These are phyloP conservation scores for Skeletonema menzelii DNA, from an alignment of 108 stramenopile species.

Conservation along the genomic window DNA sequence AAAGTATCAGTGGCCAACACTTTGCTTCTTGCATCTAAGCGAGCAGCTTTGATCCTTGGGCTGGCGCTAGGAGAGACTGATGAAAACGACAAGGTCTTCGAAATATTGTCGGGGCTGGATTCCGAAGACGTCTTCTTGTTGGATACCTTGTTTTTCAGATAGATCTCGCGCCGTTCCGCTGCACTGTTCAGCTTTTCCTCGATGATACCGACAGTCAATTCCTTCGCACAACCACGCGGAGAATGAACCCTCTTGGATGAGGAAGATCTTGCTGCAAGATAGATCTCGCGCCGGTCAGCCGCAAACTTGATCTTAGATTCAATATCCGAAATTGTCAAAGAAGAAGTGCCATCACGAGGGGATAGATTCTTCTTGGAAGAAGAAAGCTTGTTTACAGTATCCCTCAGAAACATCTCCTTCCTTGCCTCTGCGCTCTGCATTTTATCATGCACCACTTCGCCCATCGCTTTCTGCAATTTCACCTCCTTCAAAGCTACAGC, in stretches of 20 bases:
- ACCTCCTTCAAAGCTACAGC: background rate
- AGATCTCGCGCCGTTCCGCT: constrained; percentile 17
- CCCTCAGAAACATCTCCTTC: constrained; percentile 14
- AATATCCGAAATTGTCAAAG: background rate
- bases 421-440: constrained; percentile 10
- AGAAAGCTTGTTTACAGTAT: constrained; percentile 5
- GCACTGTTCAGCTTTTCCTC: constrained; percentile 9
- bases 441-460: constrained; percentile 6
- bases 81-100: constrained; percentile 18
- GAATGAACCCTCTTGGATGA: background rate
- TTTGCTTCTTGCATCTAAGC: background rate
- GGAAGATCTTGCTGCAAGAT: background rate
- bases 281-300: background rate
- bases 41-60: constrained; percentile 17
- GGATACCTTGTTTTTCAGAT: constrained; percentile 8
- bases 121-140: constrained; percentile 10
- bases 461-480: background rate
- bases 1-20: background rate
- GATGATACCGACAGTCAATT: background rate
- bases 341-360: background rate
- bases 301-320: background rate
- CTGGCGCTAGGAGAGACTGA: constrained; percentile 10
- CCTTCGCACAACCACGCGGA: no score
- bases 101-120: background rate
- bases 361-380: constrained; percentile 5